These are phyloP conservation scores for Colletotrichum brevisporum DNA, from an alignment of 2,329 filamentous ascomycete genomes.

Conservation along the genomic window DNA sequence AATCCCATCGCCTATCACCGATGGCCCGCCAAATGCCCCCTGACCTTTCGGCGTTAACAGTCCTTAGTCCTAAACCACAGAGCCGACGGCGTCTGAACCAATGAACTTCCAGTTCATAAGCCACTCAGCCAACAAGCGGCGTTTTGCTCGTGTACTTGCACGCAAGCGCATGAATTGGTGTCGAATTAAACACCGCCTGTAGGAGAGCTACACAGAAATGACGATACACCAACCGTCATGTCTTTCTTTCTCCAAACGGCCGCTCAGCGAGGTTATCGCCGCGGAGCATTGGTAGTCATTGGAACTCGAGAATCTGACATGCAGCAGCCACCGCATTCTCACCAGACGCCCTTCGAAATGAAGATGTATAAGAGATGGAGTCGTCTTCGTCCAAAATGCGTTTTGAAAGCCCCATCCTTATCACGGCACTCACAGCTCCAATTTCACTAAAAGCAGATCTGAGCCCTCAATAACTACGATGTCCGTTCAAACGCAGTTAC, in stretches of 20 bases:
- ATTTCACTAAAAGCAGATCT: background rate
- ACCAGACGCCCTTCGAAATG: background rate
- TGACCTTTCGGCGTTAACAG: conserved; percentile 28
- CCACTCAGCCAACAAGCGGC: background rate
- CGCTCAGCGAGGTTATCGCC: conserved; percentile 12
- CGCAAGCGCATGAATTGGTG: no score
- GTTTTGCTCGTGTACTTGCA: no score
- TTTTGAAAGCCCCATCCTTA: background rate
- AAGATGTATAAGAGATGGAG: conserved; percentile 5
- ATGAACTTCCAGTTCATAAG: background rate
- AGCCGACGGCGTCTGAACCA: background rate
- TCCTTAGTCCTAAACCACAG: background rate
- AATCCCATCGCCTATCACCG: conserved; percentile 36
- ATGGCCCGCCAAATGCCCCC: background rate
- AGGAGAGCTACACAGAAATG: no score
- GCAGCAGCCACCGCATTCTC: conserved; percentile 6
- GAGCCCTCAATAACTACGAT: background rate
- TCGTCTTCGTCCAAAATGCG: background rate
- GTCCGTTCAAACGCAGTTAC: no score
- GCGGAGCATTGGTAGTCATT: background rate
- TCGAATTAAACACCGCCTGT: no score
- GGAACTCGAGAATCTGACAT: background rate
- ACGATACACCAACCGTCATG: no score
- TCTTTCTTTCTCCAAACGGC: background rate
- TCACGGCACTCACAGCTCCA: background rate